Percentiles rank a stretch among this genome's conserved stretches.
phyloP scores from a whole-genome alignment of 2,329 filamentous ascomycete genomes.

The Pseudocercospora macadamiae region DNA sequence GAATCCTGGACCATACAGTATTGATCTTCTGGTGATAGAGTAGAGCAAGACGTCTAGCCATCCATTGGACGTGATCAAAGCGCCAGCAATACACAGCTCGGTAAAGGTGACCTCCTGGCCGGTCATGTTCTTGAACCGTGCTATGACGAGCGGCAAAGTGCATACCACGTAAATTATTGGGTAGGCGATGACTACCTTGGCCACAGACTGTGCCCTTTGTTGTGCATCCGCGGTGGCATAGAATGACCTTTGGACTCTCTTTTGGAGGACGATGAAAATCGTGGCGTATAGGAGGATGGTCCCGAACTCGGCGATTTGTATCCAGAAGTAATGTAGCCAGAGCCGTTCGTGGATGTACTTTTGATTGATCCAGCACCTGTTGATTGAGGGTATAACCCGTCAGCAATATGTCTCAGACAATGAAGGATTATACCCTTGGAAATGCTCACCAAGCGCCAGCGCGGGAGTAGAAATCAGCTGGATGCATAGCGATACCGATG shows the following conservation, averaged over 20 bases:
- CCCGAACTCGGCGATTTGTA: slow-evolving; percentile 58
- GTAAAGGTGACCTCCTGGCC: slow-evolving; percentile 43
- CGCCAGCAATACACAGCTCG: slow-evolving; percentile 55
- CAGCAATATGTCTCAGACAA: too few species aligned
- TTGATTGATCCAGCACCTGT: slow-evolving; percentile 68
- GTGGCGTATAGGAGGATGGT: slow-evolving; percentile 53
- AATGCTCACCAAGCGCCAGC: slow-evolving; percentile 66
- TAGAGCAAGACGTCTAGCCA: slow-evolving; percentile 62
- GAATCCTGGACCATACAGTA: slow-evolving; percentile 56
- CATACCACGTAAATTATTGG: slow-evolving; percentile 69
- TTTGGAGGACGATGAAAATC: slow-evolving; percentile 45
- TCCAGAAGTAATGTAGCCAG: slow-evolving; percentile 66
- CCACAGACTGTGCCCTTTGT: slow-evolving; percentile 42
- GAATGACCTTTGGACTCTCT: slow-evolving; percentile 40
- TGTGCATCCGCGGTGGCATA: slow-evolving; percentile 42
- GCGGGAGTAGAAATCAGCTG: slow-evolving; percentile 59
- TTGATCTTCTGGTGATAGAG: slow-evolving; percentile 56
- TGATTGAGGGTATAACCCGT: too few species aligned
- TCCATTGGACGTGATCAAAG: slow-evolving; percentile 61
- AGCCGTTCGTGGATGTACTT: slow-evolving; percentile 58
- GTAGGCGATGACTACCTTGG: slow-evolving; percentile 65
- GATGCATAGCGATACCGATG: slow-evolving; percentile 51
- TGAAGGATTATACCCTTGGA: too few species aligned
- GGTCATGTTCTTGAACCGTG: slow-evolving; percentile 64
- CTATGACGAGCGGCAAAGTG: slow-evolving; percentile 65